These are phyloP conservation scores for Ziziphus jujuba DNA, from an alignment of 306 rosid species.

Conservation along the genomic window DNA sequence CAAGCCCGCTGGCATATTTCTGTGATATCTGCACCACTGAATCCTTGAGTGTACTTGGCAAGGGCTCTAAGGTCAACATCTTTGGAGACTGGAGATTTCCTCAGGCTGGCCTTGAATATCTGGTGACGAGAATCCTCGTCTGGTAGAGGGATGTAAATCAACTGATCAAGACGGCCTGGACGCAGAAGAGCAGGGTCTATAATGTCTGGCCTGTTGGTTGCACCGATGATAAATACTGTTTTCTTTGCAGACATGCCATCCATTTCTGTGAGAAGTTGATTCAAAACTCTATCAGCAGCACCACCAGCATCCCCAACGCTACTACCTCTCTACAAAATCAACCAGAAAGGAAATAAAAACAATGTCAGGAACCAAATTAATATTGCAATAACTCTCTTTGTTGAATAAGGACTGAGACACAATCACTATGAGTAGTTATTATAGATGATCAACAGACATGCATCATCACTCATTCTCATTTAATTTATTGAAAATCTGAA, in stretches of 20 bases:
- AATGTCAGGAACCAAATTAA: background rate
- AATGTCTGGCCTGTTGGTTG: constrained; percentile 95
- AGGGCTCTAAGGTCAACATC: constrained; percentile 91
- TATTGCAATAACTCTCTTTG: no score
- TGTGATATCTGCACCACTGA: constrained; percentile 96
- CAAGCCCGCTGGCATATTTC: constrained; percentile 96
- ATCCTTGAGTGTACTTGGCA: constrained; percentile 97
- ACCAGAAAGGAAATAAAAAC: background rate
- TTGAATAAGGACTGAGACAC: no score
- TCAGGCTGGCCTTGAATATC: constrained; percentile 85
- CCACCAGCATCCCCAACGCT: constrained; percentile 99
- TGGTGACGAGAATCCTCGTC: constrained; percentile 91
- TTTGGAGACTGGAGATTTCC: constrained; percentile 88
- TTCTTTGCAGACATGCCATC: constrained; percentile 99
- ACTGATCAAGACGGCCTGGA: constrained; percentile 96
- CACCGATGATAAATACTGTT: constrained; percentile 95
- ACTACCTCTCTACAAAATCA: constrained; percentile 74
- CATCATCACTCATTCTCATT: no score
- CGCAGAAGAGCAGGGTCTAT: constrained; percentile 96
- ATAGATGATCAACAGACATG: no score
- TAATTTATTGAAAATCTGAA: no score
- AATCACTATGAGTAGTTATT: no score
- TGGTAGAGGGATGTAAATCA: constrained; percentile 96
- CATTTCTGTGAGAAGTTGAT: constrained; percentile 96
- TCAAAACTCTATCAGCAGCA: constrained; percentile 96